Base-by-base conservation (phyloP, 345 rosid genomes). In the Pelargonium nanum region DNA sequence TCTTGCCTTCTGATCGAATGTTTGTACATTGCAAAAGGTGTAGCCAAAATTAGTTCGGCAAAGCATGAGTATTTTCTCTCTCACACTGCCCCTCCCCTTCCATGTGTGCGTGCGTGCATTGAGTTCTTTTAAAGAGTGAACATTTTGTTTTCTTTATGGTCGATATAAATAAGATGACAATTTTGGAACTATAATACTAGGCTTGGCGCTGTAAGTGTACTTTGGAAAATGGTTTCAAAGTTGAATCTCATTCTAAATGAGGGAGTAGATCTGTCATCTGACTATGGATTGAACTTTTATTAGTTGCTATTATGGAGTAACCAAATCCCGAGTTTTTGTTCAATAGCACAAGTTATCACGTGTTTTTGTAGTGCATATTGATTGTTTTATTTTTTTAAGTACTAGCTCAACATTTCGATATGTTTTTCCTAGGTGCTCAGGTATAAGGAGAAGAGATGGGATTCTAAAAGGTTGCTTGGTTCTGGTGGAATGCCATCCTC, bases 401-500 rank as follows among this genome's bases (percentile, higher is more conserved):
- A 40, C 53, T 62, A 65, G 64, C 80, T 76, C 67, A 77, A 76
- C 57, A 17, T 56, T 70, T 68, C 30, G 26, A 56, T 66, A 58
- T 64, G 65, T 74, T 72, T 77, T 56, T 65, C 61, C 60, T 76
- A 72, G 76, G 73, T 70, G 63, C 75, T 74, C 80, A 91, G 89
- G 92, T 88, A 80, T 32, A 88, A 66, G 48, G 95, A 86, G 74
- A 80, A 72, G 62, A 69, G 77, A 71, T 79, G 89, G 78, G 90
- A 91, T 77, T 24, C 82, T 68, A 83, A 80, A 86, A 80, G 70
- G 57, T 90, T 91, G 20, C 30, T 86, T 24, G 92, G 87, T 52
- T 91, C 96, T 19, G 96, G 96, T 51, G 96, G 97, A 24, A 88
- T 88, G 96, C 94, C 97, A n/a, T 91, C 96, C 8, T 81, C 97